Conservation (phyloP, 805 yeast species). For the Huiozyma sinensis region DNA sequence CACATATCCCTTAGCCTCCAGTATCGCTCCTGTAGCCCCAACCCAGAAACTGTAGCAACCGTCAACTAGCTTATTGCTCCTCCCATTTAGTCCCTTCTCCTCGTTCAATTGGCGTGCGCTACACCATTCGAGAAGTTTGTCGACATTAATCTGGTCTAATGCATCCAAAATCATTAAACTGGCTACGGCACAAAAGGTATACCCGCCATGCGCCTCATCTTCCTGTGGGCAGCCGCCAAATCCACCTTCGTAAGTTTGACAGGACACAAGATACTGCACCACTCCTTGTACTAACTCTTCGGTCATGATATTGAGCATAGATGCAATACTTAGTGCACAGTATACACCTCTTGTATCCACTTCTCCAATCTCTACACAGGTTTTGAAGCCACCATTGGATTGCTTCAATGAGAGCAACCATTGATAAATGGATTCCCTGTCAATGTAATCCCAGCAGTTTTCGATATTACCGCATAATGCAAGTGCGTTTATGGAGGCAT, state of each 20-base stretch:
- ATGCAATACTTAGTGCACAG: constrained; percentile 70
- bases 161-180: constrained; percentile 39
- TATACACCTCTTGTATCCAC: constrained; percentile 76
- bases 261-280: constrained; percentile 47
- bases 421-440: constrained; percentile 36
- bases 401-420: constrained; percentile 63
- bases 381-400: constrained; percentile 58
- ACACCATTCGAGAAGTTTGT: constrained; percentile 53
- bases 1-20: constrained; percentile 23
- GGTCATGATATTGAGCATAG: constrained; percentile 52
- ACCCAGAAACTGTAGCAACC: constrained; percentile 97
- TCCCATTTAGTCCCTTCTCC: constrained; percentile 87
- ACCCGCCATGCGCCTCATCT: constrained; percentile 96
- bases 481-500: constrained; percentile 62
- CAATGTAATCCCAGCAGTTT: constrained; percentile 33
- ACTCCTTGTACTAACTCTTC: constrained; percentile 46
- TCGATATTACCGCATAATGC: constrained; percentile 39
- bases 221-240: constrained; percentile 67
- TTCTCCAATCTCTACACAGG: constrained; percentile 49
- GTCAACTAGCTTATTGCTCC: constrained; percentile 89
- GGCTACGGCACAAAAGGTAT: constrained; percentile 82
- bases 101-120: constrained; percentile 51
- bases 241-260: constrained; percentile 95
- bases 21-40: constrained; percentile 63
- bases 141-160: constrained; percentile 37